Evolutionary conservation across 2,329 filamentous ascomycete species (phyloP), one percentile per base, ranked within the genome.

Genomic region (Aspergillus fijiensis): DNA sequence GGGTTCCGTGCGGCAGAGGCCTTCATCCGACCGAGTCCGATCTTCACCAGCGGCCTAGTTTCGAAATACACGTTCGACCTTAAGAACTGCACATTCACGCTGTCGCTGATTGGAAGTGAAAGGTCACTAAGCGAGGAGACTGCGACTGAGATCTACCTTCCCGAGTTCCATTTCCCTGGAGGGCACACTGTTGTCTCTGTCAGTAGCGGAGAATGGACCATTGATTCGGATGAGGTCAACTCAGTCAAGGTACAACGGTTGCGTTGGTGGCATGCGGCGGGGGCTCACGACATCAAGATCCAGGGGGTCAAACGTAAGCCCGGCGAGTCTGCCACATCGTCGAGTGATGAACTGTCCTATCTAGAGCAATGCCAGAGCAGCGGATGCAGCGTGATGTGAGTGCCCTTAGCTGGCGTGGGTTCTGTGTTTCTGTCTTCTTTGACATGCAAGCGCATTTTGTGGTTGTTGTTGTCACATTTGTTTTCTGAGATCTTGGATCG

Each of bases 1-100:
- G 94, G 95, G 1, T 91, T 89, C 69, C 89, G 95, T 42, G 95
- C 94, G 1, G 94, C 93, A 4, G 94, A 99, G 76, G 94, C 96
- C 0, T 98, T 92, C 69, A 87, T 98, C 35, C 88, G 95, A 2
- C 95, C 95, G 0, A 89, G 89, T 0, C 91, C 95, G 0, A 87
- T 93, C 27, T 81, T 83, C 4, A 90, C 90, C 0, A 87, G 88
- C 52, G 95, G 95, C 10, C 83, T 84, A 29, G 80, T 97, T 14
- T 73, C 84, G 2, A 81, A 84, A 10, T 90, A 91, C 69, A 89
- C 87, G 2, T 99, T 99, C 70, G 92, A 97, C 72, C 81, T 99
- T 56, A 85, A 85, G 51, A 89, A 84, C 60, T 94, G 90, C 72
- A 84, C 84, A 10, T 98, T 96, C 75, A 87, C 83, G 5, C 82